Base-by-base conservation (phyloP, 768 basidiomycete species). In the Hypholoma sublateritium region DNA sequence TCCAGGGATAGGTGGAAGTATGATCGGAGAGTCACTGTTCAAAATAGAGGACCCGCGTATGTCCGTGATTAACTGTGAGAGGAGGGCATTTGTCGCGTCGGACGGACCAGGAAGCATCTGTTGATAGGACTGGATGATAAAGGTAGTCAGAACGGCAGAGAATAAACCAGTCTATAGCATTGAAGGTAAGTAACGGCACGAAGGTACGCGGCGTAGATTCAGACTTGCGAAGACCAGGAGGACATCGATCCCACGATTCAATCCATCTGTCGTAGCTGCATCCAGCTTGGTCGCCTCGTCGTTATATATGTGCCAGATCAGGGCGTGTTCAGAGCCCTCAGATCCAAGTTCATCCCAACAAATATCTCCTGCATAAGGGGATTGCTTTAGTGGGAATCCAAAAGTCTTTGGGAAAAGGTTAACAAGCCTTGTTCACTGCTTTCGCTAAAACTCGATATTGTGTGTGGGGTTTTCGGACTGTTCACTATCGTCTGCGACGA, bases 291-390 rank as follows among this genome's bases (percentile, higher is more conserved):
- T 55, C 4, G 78, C 72, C 55, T 76, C 76, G 4, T 74, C 72
- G n/a, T 71, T 71, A 60, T 78, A 80, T 3, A 75, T 67, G n/a
- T 69, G 66, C 77, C 78, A 80, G 13, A 78, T 66, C 6, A 67
- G 61, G 12, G 74, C 73, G 61, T 67, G 59, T 51, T 74, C 74
- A 5, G 65, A 63, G 11, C 67, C 65, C 39, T 77, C 74, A 41
- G 68, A 69, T 8, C 74, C 76, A 13, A 62, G 63, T 55, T 72
- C 73, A 24, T 65, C 61, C 61, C 61, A 65, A 17, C 28, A 32
- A 32, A 32, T 32, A 45, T 19, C 13, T 53, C 36, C 24, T 52
- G 28, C 8, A 19, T 7, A 44, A 16, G 2, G 7, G 19, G 11
- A 21, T 4, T 21, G 16, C 9, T 2, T 32, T 32, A 32, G 9